Base-by-base conservation (phyloP, 306 rosid species). In the Lathyrus aphaca region DNA sequence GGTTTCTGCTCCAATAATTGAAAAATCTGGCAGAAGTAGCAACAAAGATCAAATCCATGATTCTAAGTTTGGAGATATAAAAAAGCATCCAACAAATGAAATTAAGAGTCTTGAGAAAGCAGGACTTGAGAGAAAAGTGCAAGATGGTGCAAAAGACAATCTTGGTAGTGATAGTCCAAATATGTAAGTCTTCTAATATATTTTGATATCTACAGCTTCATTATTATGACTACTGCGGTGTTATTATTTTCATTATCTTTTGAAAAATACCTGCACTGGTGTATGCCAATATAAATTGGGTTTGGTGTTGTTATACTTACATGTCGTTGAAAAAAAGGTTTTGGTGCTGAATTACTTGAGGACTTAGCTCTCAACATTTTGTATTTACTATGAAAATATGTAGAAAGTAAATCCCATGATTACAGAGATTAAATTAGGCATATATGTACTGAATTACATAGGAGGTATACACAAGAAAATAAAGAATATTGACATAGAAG, bases 161-260 rank as follows among this genome's bases (percentile, higher is more conserved):
- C 76, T 74, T 59, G 63, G 35, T 45, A 56, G n/a, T 51, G 80
- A 76, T 76, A 60, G 61, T 77, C 59, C 38, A 30, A 69, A 81
- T 64, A 40, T 18, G 96, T 89, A 83, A 85, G 92, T 70, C 54
- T 68, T 78, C 27, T 10, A 17, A 35, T 59, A 59, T 59, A 59
- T 69, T 8, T 71, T 15, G 42, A 13, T 62, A 7, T 16, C 15
- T 21, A 64, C 37, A 14, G 59, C 59, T 51, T 21, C 58, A 18
- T 51, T 23, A 16, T 50, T 44, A 13, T 18, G 12, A n/a, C 68
- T 35, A 50, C 25, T 58, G 70, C 2, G 2, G 49, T 38, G 29
- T 4, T 74, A 55, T 61, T 66, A 51, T 46, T 15, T 57, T 58
- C 43, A 27, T 54, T 44, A n/a, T 69, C 68, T 44, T 64, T 69